These are phyloP conservation scores for Globisporangium alternatum DNA, from an alignment of 352 stramenopile species.

Conservation along the genomic window DNA sequence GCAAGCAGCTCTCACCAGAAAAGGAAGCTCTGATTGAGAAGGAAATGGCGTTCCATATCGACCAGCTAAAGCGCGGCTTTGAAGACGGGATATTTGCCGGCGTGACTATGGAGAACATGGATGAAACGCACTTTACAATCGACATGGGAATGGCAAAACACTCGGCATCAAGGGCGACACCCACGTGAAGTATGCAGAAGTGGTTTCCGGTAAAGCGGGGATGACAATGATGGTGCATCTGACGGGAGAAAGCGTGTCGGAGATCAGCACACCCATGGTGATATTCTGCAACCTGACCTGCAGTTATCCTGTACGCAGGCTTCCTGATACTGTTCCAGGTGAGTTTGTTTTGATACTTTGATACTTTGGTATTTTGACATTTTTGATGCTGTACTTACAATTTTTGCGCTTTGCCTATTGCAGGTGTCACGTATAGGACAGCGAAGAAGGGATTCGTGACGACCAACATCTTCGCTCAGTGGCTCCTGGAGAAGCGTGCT, in stretches of 20 bases:
- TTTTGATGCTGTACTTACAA: conserved; percentile 1
- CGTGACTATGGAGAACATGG: no score
- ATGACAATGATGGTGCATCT: conserved; percentile 33
- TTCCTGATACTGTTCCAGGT: conserved; percentile 18
- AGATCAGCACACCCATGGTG: conserved; percentile 27
- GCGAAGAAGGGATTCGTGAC: conserved; percentile 26
- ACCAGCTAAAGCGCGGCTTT: no score
- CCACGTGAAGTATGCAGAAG: no score
- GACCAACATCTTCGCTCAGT: conserved; percentile 23
- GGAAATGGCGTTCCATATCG: no score
- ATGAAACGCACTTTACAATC: no score
- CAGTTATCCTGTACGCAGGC: conserved; percentile 23
- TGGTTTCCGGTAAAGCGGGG: conserved; percentile 17
- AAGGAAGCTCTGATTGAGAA: no score
- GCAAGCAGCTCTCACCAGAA: no score
- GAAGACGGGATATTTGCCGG: no score
- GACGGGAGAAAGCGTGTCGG: conserved; percentile 13
- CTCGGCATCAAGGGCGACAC: no score
- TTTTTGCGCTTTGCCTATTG: conserved; percentile 1
- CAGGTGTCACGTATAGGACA: conserved; percentile 19
- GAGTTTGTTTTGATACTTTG: conserved; percentile 9
- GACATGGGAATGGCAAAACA: no score
- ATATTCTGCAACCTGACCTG: conserved; percentile 23
- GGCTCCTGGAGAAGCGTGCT: conserved; percentile 18
- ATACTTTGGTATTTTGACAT: conserved; percentile 2